Conservation (phyloP, 1,139 yeast genomes). For the Candida neerlandica region DNA sequence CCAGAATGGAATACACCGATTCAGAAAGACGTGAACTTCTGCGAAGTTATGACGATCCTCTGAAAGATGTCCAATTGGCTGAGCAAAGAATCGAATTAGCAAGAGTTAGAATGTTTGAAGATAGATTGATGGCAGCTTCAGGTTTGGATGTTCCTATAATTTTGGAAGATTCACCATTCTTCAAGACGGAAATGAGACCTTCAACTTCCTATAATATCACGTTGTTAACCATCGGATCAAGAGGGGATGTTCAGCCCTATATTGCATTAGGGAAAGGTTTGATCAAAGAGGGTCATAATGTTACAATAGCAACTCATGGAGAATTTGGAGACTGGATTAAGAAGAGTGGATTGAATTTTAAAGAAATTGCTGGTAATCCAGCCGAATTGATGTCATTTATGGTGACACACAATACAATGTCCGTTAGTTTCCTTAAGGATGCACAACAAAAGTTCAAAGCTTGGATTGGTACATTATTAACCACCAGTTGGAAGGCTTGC, state of each 20-base stretch:
- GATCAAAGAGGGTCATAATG: slow-evolving; percentile 76
- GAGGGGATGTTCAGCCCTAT: slow-evolving; percentile 97
- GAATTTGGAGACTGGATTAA: slow-evolving; percentile 81
- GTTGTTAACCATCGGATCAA: slow-evolving; percentile 83
- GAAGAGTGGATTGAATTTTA: slow-evolving; percentile 66
- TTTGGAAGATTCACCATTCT: slow-evolving; percentile 63
- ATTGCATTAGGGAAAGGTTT: slow-evolving; percentile 85
- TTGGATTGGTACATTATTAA: slow-evolving; percentile 77
- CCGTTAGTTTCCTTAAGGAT: slow-evolving; percentile 79
- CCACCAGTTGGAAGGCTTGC: slow-evolving; percentile 82
- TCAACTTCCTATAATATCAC: slow-evolving; percentile 60
- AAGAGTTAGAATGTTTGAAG: slow-evolving; percentile 63
- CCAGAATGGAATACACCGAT: slow-evolving; percentile 18
- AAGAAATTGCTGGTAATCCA: slow-evolving; percentile 88
- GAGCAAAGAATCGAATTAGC: slow-evolving; percentile 44
- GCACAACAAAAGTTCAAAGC: slow-evolving; percentile 76
- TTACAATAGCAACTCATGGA: slow-evolving; percentile 80
- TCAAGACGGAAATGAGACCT: slow-evolving; percentile 55
- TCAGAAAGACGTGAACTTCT: slow-evolving; percentile 12
- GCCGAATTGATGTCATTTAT: slow-evolving; percentile 88
- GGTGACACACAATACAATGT: slow-evolving; percentile 89
- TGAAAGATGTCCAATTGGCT: slow-evolving; percentile 19
- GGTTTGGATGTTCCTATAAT: slow-evolving; percentile 70
- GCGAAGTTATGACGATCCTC: neutral
- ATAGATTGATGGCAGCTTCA: slow-evolving; percentile 55